Conservation (phyloP, 192 early-diverging fungal species). For the Coemansia sp. region DNA sequence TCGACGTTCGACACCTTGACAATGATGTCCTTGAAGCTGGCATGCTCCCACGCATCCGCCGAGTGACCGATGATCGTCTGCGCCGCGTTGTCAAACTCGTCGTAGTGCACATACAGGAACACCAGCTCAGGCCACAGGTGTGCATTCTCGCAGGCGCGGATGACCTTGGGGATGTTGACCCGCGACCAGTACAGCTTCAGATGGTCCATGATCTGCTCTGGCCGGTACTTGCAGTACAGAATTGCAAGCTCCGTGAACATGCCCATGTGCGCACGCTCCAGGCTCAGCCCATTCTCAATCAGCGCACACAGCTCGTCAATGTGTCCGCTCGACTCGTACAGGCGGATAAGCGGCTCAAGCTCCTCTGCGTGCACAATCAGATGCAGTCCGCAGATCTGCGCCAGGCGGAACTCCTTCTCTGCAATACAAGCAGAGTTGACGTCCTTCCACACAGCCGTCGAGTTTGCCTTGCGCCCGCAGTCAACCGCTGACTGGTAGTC, state of each 20-base stretch:
- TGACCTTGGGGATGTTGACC: constrained; percentile 99
- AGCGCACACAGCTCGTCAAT: constrained; percentile 89
- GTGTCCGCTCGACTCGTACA: constrained; percentile 87
- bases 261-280: constrained; percentile 99
- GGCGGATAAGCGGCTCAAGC: constrained; percentile 80
- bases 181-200: constrained; percentile 96
- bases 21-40: constrained; percentile 93
- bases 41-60: constrained; percentile 95
- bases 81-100: constrained; percentile 98
- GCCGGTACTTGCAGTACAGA: constrained; percentile 94
- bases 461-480: constrained; percentile 97
- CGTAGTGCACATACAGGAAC: constrained; percentile 98
- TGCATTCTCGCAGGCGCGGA: constrained; percentile 85
- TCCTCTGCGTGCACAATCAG: constrained; percentile 98
- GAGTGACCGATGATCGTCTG: constrained; percentile 95
- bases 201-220: constrained; percentile 96
- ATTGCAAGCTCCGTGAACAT: constrained; percentile 99
- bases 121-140: constrained; percentile 98
- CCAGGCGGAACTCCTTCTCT: constrained; percentile 92
- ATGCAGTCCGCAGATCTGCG: constrained; percentile 97
- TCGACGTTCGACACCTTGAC: constrained; percentile 98
- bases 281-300: constrained; percentile 89
- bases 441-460: constrained; percentile 99
- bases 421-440: constrained; percentile 96
- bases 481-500: constrained; percentile 98